Evolutionary conservation across 495 filamentous ascomycete species (phyloP).

Genomic region (Penicillium manginii): DNA sequence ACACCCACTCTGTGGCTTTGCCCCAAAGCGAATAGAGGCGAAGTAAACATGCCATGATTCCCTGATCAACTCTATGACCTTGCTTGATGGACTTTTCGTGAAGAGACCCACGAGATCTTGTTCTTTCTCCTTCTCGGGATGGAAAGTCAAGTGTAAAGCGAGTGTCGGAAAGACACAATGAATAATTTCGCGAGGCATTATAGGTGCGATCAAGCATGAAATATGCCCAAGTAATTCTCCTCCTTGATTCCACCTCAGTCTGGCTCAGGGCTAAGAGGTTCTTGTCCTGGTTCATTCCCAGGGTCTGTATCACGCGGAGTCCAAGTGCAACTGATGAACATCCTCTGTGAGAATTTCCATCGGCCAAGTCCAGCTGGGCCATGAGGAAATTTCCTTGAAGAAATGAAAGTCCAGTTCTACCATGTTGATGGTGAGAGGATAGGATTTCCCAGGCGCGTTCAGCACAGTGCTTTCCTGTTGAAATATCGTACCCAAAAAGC

Average conservation of each 20-base stretch:
- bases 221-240: slow-evolving; percentile 33
- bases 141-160: slow-evolving; percentile 32
- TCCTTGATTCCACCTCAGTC: slow-evolving; percentile 16
- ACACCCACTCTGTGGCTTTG: slow-evolving; percentile 34
- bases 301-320: slow-evolving; percentile 29
- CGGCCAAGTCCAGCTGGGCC: slow-evolving; percentile 34
- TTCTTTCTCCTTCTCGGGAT: background rate
- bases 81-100: slow-evolving; percentile 22
- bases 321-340: slow-evolving; percentile 31
- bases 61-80: slow-evolving; percentile 29
- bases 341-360: slow-evolving; percentile 28
- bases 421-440: slow-evolving; percentile 22
- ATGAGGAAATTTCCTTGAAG: slow-evolving; percentile 34
- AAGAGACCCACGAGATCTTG: slow-evolving; percentile 12
- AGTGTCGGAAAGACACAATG: slow-evolving; percentile 31
- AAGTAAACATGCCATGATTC: slow-evolving; percentile 29
- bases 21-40: slow-evolving; percentile 34
- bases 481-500: background rate
- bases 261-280: slow-evolving; percentile 7
- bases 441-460: slow-evolving; percentile 30
- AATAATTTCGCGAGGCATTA: slow-evolving; percentile 33
- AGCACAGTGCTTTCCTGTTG: slow-evolving; percentile 17
- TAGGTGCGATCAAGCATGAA: slow-evolving; percentile 39
- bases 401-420: slow-evolving; percentile 26
- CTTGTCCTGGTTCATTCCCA: slow-evolving; percentile 26